Percentiles rank a stretch among this genome's conserved stretches.
Conservation (phyloP, 2,329 filamentous ascomycete species). For the Mycosphaerella sp. region DNA sequence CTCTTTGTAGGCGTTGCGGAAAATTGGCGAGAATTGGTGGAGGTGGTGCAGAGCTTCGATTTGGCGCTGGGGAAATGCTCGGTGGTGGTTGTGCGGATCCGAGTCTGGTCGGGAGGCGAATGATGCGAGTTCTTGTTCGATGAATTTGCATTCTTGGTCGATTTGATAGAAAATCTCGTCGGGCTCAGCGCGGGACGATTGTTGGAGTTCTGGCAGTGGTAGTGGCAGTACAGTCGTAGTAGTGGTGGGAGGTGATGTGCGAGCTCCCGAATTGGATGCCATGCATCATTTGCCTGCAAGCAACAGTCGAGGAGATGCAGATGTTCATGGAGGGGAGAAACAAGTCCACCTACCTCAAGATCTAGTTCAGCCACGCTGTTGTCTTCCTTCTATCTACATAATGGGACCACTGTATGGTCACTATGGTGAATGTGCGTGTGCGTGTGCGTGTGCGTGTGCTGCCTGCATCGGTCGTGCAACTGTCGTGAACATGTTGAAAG, state of each 20-base stretch:
- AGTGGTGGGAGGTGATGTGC: not conserved
- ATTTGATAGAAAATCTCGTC: slow-evolving; percentile 19
- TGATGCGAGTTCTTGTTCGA: slow-evolving; percentile 12
- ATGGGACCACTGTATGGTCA: too few relatives aligned
- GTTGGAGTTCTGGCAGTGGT: not conserved
- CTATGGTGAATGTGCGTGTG: too few relatives aligned
- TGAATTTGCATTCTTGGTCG: slow-evolving; percentile 13
- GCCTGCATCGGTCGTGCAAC: not conserved
- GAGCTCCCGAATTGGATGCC: not conserved
- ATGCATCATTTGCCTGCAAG: not conserved
- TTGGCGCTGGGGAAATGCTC: slow-evolving; percentile 1
- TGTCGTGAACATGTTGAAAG: not conserved
- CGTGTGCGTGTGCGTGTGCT: not conserved
- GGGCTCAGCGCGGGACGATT: slow-evolving; percentile 6
- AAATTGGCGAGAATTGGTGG: slow-evolving; percentile 12
- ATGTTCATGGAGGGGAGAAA: not conserved
- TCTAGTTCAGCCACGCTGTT: not conserved
- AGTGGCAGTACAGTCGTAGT: too few relatives aligned
- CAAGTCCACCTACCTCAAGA: not conserved
- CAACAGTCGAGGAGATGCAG: not conserved
- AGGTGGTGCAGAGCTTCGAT: slow-evolving; percentile 13
- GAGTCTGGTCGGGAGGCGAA: not conserved
- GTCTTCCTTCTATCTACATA: not conserved
- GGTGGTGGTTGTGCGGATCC: not conserved
- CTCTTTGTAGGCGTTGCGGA: slow-evolving; percentile 11